Evolutionary conservation across 805 yeast genomes (phyloP), one percentile per base, ranked within the genome.

Genomic region (Lipomyces spencermartinsiae): DNA sequence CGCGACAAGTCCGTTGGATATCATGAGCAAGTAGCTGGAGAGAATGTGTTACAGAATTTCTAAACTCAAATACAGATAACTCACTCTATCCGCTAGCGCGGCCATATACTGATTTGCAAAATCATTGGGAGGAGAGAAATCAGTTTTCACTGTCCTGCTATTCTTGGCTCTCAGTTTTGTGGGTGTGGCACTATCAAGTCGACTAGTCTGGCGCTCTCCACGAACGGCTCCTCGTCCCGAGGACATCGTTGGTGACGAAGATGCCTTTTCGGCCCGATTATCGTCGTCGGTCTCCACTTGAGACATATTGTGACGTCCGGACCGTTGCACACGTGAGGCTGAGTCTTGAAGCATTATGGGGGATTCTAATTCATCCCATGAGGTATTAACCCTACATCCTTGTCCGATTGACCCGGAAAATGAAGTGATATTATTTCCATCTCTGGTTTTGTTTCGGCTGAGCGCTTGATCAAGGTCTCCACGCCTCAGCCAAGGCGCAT

Each of bases 1-100:
- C 68, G 12, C 64, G 59, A 5, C 34, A 31, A 22, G 37, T 22
- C 25, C 65, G 63, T 9, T 60, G 39, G 12, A 34, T 37, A 29
- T 69, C 70, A 31, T 51, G 61, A 8, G 22, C 64, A n/a, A 66
- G 43, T n/a, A 66, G 16, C 56, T 53, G 9, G 62, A 59, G 8
- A 43, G 49, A 14, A n/a, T 25, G 29, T 31, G 56, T n/a, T 43
- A 43, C 49, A 16, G 4, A 25, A 43, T 43, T 43, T 43, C 49
- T 7, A 16, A 43, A 14, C 16, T 16, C 19, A 16, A 1, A n/a
- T 43, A 43, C 0, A n/a, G 49, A 43, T n/a, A 16, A 29, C 62
- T 19, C 14, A 59, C 62, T 19, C 14, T 53, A 9, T 46, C 34
- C 10, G 43, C 12, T 10, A 59, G 35, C 9, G 35, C 31, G 19